A percentile compares a stretch with the other conserved stretches of the same genome.
Conservation (phyloP, 768 basidiomycete genomes). For the Trametes punicea region DNA sequence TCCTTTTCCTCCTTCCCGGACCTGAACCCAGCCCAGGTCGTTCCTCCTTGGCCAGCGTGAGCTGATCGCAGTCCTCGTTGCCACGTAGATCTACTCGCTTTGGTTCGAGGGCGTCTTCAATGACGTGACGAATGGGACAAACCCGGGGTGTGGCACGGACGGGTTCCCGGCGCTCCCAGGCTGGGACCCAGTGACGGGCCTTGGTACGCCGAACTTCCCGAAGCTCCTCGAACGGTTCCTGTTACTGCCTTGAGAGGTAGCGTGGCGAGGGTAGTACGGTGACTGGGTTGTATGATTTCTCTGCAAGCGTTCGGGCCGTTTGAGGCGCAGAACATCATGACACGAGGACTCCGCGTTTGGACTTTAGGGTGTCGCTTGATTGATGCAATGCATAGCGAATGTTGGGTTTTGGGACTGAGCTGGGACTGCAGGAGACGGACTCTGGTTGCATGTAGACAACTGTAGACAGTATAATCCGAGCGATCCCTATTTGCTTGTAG, state of each 20-base stretch:
- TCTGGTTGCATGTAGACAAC: too few relatives aligned
- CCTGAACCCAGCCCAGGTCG: not conserved
- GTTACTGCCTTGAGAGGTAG: conserved; percentile 8
- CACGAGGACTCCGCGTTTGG: too few relatives aligned
- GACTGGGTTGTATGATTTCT: too few relatives aligned
- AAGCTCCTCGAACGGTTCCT: conserved; percentile 17
- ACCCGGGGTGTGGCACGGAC: conserved; percentile 36
- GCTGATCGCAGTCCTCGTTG: not conserved
- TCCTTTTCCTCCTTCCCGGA: not conserved
- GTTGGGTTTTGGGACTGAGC: too few relatives aligned
- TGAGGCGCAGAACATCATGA: too few relatives aligned
- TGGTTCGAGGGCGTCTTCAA: conserved; percentile 26
- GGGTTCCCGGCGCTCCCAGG: conserved; percentile 32
- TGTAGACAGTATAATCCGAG: too few relatives aligned
- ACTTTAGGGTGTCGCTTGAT: too few relatives aligned
- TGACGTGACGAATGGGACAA: conserved; percentile 34
- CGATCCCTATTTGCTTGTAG: too few relatives aligned
- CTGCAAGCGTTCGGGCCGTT: too few relatives aligned
- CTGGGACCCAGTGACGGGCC: conserved; percentile 37
- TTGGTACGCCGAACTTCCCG: conserved; percentile 33
- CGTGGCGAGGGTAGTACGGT: too few relatives aligned
- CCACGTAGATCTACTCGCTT: conserved; percentile 21
- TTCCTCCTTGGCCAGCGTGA: not conserved
- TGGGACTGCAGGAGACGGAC: too few relatives aligned
- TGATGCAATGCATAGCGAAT: too few relatives aligned